Evolutionary conservation across 305 asterid species (phyloP).

Genomic region (Salvia sclarea): DNA sequence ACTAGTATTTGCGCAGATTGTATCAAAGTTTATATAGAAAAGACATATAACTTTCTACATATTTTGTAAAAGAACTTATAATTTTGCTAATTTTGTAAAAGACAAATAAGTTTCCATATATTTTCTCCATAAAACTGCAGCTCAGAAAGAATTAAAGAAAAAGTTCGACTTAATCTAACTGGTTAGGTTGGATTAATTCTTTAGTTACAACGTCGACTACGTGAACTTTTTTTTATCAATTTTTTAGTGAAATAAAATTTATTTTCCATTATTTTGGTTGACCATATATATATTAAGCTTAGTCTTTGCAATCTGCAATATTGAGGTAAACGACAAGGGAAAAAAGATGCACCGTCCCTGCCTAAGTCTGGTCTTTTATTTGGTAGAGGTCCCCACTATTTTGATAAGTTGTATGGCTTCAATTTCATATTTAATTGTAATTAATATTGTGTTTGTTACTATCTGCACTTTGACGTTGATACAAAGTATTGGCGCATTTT

Average conservation of each 20-base stretch:
- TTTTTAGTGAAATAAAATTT: neutral
- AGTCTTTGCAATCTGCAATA: neutral
- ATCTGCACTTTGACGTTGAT: neutral
- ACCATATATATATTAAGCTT: neutral
- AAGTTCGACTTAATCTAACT: neutral
- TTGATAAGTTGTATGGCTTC: neutral
- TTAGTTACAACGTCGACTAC: neutral
- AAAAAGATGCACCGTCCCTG: neutral
- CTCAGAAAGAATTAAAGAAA: no score
- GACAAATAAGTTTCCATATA: neutral
- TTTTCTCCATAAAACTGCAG: neutral
- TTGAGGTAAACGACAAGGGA: slow-evolving; percentile 12
- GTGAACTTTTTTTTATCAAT: no score
- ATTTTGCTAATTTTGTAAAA: neutral
- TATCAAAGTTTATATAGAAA: no score
- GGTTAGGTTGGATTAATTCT: neutral
- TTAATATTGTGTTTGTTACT: no score
- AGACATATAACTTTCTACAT: no score
- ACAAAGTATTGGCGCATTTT: neutral
- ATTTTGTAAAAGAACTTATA: no score
- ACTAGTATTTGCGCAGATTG: no score
- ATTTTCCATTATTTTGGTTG: neutral
- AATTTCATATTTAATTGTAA: no score
- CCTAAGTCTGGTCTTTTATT: neutral
- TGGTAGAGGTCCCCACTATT: slow-evolving; percentile 17